Evolutionary conservation across 2,329 filamentous ascomycete genomes (phyloP).

Genomic region (Rhynchosporium graminicola): DNA sequence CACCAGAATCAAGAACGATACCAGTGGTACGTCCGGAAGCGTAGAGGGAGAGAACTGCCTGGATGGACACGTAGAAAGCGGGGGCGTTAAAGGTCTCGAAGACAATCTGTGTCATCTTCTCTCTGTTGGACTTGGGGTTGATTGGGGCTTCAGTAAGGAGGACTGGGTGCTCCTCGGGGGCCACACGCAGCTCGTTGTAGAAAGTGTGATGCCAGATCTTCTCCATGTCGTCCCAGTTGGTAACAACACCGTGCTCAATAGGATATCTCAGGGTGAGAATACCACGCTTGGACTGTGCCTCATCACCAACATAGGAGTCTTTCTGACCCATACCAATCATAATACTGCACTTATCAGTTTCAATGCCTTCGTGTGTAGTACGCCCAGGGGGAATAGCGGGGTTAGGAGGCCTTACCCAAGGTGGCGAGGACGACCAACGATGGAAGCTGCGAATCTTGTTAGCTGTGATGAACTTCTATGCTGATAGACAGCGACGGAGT

Average conservation of each 20-base stretch:
- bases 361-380: slow-evolving; percentile 27
- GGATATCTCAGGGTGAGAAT: slow-evolving; percentile 99
- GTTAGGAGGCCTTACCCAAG: slow-evolving; percentile 78
- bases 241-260: slow-evolving; percentile 99
- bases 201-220: slow-evolving; percentile 99
- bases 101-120: slow-evolving; percentile 99
- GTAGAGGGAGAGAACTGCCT: slow-evolving; percentile 98
- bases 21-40: slow-evolving; percentile 99
- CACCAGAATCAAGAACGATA: slow-evolving; percentile 99
- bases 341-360: slow-evolving; percentile 65
- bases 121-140: slow-evolving; percentile 99
- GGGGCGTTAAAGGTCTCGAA: slow-evolving; percentile 99
- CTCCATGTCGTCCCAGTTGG: slow-evolving; percentile 99
- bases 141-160: slow-evolving; percentile 98
- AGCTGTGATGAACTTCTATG: slow-evolving; percentile 19
- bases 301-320: slow-evolving; percentile 99
- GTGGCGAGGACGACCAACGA: slow-evolving; percentile 98
- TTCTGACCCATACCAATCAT: slow-evolving; percentile 99
- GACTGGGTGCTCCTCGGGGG: slow-evolving; percentile 99
- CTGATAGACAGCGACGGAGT: slow-evolving; percentile 2
- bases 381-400: slow-evolving; percentile 31
- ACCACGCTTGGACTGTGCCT: slow-evolving; percentile 99
- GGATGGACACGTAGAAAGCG: slow-evolving; percentile 99
- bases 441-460: slow-evolving; percentile 70
- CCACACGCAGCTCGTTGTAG: slow-evolving; percentile 99